These are phyloP conservation scores for Malassezia furfur DNA, from an alignment of 1,284 basidiomycete species.

Conservation along the genomic window DNA sequence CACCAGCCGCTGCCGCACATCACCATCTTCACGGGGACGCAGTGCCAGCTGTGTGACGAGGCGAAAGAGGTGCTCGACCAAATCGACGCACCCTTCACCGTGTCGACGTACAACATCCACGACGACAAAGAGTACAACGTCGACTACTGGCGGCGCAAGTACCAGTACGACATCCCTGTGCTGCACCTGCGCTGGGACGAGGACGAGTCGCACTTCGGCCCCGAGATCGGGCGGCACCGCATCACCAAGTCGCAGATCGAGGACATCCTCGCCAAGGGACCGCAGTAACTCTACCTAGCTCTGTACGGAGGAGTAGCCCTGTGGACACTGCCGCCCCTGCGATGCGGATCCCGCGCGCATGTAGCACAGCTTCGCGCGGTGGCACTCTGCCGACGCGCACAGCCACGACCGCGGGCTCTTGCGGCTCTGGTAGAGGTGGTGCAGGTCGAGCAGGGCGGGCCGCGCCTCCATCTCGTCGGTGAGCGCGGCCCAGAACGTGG, in stretches of 20 bases:
- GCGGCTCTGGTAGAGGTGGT: slow-evolving; percentile 66
- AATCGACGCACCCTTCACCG: slow-evolving; percentile 22
- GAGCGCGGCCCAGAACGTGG: slow-evolving; percentile 71
- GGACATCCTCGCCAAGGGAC: not conserved
- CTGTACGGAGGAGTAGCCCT: slow-evolving; percentile 63
- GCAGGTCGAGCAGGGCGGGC: slow-evolving; percentile 58
- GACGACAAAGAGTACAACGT: slow-evolving; percentile 32
- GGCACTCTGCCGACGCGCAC: slow-evolving; percentile 58
- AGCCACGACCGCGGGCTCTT: slow-evolving; percentile 53
- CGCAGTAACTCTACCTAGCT: not conserved
- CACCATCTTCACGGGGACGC: slow-evolving; percentile 39
- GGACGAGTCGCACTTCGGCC: slow-evolving; percentile 4
- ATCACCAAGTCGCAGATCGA: not conserved
- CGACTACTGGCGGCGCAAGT: slow-evolving; percentile 37
- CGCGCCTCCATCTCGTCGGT: slow-evolving; percentile 64
- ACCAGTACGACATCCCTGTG: slow-evolving; percentile 47
- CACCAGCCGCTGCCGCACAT: slow-evolving; percentile 17
- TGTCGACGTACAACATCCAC: slow-evolving; percentile 39
- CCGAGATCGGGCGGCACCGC: slow-evolving; percentile 16
- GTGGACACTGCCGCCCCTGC: slow-evolving; percentile 56
- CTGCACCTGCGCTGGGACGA: slow-evolving; percentile 26
- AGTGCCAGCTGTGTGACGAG: slow-evolving; percentile 42
- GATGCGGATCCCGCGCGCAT: slow-evolving; percentile 62
- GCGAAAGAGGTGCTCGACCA: slow-evolving; percentile 26
- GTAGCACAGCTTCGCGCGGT: slow-evolving; percentile 65